Evolutionary conservation across 768 basidiomycete species (phyloP).

Genomic region (Cystofilobasidium macerans): DNA sequence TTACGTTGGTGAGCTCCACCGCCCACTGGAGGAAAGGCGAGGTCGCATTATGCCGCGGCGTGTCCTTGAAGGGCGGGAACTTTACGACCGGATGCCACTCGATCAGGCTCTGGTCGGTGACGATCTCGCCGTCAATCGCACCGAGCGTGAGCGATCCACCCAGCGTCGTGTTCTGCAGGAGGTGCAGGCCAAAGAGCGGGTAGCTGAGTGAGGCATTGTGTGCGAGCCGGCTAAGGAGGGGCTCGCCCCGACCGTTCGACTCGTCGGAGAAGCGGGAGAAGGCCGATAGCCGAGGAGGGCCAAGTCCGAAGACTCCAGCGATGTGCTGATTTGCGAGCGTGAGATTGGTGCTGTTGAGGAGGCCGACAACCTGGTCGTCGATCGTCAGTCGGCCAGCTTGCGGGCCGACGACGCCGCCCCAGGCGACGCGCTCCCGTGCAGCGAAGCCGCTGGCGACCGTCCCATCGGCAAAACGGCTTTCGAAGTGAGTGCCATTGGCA

Average conservation of each 20-base stretch:
- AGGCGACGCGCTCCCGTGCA: constrained; percentile 11
- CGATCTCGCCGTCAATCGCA: neutral
- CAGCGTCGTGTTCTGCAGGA: constrained; percentile 7
- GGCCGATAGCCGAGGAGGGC: constrained; percentile 8
- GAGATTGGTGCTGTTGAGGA: constrained; percentile 14
- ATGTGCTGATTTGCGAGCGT: constrained; percentile 18
- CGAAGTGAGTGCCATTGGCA: neutral
- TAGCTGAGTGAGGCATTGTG: constrained; percentile 5
- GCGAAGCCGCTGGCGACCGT: constrained; percentile 10
- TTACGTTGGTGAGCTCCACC: constrained; percentile 29
- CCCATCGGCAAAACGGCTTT: neutral
- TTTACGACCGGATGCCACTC: constrained; percentile 17
- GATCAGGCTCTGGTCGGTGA: constrained; percentile 1
- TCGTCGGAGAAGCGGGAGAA: neutral
- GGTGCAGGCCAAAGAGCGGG: constrained; percentile 20
- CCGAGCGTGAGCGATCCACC: constrained; percentile 16
- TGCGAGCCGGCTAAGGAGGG: constrained; percentile 10
- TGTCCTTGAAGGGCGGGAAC: constrained; percentile 17
- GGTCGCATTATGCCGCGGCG: constrained; percentile 1
- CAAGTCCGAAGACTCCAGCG: constrained; percentile 17
- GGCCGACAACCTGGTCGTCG: constrained; percentile 1
- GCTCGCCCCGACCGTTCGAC: neutral
- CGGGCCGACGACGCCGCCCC: constrained; percentile 9
- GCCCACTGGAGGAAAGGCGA: constrained; percentile 32
- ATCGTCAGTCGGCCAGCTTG: neutral